These are phyloP conservation scores for Cordyceps farinosa DNA, from an alignment of 2,329 filamentous ascomycete species.

Conservation along the genomic window DNA sequence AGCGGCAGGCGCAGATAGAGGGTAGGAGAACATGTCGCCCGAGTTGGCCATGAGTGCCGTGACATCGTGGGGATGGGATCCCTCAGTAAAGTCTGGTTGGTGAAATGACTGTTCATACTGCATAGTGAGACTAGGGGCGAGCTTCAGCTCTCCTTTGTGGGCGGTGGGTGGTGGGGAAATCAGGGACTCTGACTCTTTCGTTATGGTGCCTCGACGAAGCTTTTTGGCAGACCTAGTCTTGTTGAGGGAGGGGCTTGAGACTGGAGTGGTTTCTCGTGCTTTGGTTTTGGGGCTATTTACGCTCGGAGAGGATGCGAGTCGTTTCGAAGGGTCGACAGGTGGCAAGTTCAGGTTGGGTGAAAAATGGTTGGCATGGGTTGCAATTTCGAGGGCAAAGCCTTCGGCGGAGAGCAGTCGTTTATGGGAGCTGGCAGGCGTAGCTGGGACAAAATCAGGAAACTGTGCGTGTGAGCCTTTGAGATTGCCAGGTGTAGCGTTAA, in stretches of 20 bases:
- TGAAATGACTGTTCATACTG: constrained; percentile 55
- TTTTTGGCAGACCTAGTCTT: constrained; percentile 40
- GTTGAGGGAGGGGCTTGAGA: constrained; percentile 29
- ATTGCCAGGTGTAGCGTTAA: constrained; percentile 61
- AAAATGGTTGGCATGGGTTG: constrained; percentile 61
- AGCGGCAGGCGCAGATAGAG: constrained; percentile 55
- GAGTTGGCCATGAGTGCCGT: constrained; percentile 43
- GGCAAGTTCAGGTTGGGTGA: constrained; percentile 53
- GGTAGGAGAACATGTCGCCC: constrained; percentile 57
- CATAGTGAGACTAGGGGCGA: constrained; percentile 54
- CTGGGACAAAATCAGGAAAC: constrained; percentile 44
- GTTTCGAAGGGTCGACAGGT: constrained; percentile 56
- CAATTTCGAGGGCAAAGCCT: constrained; percentile 47
- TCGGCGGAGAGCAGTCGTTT: constrained; percentile 52
- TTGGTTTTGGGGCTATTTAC: constrained; percentile 34
- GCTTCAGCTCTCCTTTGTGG: constrained; percentile 53
- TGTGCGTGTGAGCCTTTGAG: constrained; percentile 43
- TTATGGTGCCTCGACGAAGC: constrained; percentile 39
- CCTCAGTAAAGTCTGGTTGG: constrained; percentile 48
- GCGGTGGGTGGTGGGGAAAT: constrained; percentile 58
- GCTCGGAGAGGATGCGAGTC: constrained; percentile 56
- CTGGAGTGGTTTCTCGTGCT: constrained; percentile 27
- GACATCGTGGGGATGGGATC: constrained; percentile 49
- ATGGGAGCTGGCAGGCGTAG: constrained; percentile 37
- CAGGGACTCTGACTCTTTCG: constrained; percentile 39